Conservation (phyloP, 2,329 filamentous ascomycete genomes). For the Fusarium irregulare region DNA sequence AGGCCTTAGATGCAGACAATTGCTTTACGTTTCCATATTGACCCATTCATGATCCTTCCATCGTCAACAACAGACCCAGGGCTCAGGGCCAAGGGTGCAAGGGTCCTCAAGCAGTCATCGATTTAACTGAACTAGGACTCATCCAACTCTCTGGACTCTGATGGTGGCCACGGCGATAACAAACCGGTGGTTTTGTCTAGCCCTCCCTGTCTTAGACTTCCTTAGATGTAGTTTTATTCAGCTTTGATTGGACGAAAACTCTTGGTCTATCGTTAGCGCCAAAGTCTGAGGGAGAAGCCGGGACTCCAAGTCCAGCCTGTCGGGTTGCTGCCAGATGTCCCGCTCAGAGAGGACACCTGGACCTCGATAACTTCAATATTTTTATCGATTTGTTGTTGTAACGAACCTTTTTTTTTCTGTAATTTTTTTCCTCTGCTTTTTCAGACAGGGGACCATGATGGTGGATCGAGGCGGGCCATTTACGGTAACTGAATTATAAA, state of each 20-base stretch:
- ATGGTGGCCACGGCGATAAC: slow-evolving; percentile 48
- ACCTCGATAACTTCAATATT: slow-evolving; percentile 4
- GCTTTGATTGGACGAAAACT: slow-evolving; percentile 25
- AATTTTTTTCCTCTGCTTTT: slow-evolving; percentile 7
- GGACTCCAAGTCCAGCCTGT: slow-evolving; percentile 48
- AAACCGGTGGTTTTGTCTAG: slow-evolving; percentile 46
- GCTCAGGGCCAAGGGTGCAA: slow-evolving; percentile 14
- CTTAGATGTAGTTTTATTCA: slow-evolving; percentile 19
- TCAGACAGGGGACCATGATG: neutral
- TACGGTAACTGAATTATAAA: slow-evolving; percentile 6
- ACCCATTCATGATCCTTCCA: slow-evolving; percentile 10
- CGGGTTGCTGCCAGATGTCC: slow-evolving; percentile 46
- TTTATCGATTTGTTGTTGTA: slow-evolving; percentile 11
- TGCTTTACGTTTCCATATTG: slow-evolving; percentile 1
- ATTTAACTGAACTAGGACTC: slow-evolving; percentile 27
- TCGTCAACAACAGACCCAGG: neutral
- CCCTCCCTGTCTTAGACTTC: slow-evolving; percentile 36
- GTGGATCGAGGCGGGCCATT: slow-evolving; percentile 23
- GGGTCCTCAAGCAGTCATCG: slow-evolving; percentile 31
- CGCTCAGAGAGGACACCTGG: slow-evolving; percentile 24
- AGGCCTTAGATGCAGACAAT: slow-evolving; percentile 3
- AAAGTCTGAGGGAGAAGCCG: slow-evolving; percentile 48
- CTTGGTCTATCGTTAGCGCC: slow-evolving; percentile 33
- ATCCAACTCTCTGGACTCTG: slow-evolving; percentile 32
- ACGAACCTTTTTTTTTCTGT: neutral